phyloP scores from a whole-genome alignment of 305 asterid species.

The Fraxinus sp. region DNA sequence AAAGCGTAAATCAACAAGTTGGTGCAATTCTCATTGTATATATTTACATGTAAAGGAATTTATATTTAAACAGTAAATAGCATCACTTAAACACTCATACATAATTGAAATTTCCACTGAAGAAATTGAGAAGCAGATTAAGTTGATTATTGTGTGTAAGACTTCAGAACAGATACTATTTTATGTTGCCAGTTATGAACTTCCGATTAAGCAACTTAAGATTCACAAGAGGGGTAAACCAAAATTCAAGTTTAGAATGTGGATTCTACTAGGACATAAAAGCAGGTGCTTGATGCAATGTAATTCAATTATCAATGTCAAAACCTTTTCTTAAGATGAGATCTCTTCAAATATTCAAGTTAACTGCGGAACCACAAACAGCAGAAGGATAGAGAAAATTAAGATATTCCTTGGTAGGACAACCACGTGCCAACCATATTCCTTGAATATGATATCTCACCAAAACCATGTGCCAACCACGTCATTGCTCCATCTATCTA shows the following conservation, averaged over 20 bases:
- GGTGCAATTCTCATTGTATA: not conserved
- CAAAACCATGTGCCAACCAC: not conserved
- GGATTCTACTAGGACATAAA: not conserved
- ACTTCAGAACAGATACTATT: not conserved
- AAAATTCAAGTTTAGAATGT: not conserved
- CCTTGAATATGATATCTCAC: not conserved
- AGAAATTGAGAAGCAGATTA: not conserved
- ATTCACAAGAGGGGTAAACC: not conserved
- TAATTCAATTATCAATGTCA: not conserved
- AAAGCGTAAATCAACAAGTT: not conserved
- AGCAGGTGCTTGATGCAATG: not conserved
- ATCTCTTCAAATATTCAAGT: not conserved
- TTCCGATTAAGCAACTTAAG: not conserved
- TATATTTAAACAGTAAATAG: not conserved
- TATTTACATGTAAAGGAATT: not conserved
- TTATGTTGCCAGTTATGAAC: not conserved
- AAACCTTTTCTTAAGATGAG: not conserved
- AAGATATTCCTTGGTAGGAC: not conserved
- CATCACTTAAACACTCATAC: not conserved
- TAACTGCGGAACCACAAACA: not conserved
- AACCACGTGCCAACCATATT: not conserved
- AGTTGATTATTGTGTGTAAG: not conserved
- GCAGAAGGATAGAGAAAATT: not conserved
- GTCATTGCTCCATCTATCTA: not conserved
- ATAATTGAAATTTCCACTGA: not conserved